Base-by-base conservation (phyloP, 768 basidiomycete species). In the Gelatoporia subvermispora region DNA sequence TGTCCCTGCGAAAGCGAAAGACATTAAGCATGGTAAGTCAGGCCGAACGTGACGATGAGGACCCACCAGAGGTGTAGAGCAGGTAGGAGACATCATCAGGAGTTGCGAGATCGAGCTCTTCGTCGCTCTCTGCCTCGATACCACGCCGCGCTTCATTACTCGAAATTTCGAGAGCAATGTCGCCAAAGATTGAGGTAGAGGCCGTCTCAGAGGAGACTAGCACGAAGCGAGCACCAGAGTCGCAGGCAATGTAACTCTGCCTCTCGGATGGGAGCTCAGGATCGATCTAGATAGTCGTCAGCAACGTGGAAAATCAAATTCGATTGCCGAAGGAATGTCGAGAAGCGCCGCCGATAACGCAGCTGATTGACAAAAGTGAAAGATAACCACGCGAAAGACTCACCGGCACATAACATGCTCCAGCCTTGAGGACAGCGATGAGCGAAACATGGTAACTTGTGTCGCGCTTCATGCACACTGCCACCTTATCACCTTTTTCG, bases 381-480 rank as follows among this genome's bases (percentile, higher is more conserved):
- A n/a, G n/a, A n/a, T n/a, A n/a, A n/a, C n/a, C n/a, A n/a, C n/a
- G n/a, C n/a, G n/a, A 3, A 21, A 56, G 18, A 59, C 69, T 37
- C 51, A 76, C 76, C 10, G 77, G 74, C 42, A 78, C 76, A 58
- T 78, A 78, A 43, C 76, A 76, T 35, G 68, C 76, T 36, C 77
- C 76, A 20, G 76, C 71, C 31, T 70, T 72, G 52, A 76, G 62
- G 24, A 76, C 66, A 7, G 69, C 76, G 45, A 74, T 65, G 50
- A 76, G 60, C 2, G 68, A 64, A 18, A 69, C 53, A 46, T 78
- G 73, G 51, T 74, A 78, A 40, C 59, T 45, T 15, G 70, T 53
- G 44, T 73, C 63, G 17, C 76, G 70, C 45, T 66, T 60, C 62
- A 73, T 67, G 49, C 74, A 78, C 41, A 78, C 63, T 18, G 73